Evolutionary conservation across 2,329 filamentous ascomycete species (phyloP), one percentile per base, ranked within the genome.

Genomic region (Teratosphaeria pseudoeucalypti): DNA sequence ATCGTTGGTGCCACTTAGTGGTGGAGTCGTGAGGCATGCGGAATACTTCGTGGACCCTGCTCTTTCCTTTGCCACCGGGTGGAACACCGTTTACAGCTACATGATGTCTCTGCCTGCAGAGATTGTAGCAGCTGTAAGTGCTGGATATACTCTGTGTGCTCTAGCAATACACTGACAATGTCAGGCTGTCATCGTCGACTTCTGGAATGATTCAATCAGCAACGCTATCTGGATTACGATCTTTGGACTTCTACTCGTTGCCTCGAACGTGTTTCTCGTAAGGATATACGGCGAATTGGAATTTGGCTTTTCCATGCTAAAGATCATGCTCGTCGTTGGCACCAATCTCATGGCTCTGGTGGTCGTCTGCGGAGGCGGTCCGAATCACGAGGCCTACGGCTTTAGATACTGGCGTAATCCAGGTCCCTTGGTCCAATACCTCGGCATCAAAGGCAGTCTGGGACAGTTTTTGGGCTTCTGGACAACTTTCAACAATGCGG

Each of bases 401-500:
- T 77, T 77, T 67, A 70, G 73, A 54, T 77, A 77, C 65, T 78
- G 75, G 70, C 68, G 72, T 6, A 65, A 74, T 9, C 75, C 75
- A 1, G 76, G 76, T 11, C 75, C 74, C 3, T 77, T 77, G 29
- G 62, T 49, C n/a, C 43, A 49, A n/a, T 49, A 49, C n/a, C 71
- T 76, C 14, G 68, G 61, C 0, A 66, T 60, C 54, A 23, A 64
- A 49, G 57, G 75, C 65, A 43, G 59, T 52, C 62, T 66, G 6
- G 75, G 75, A 23, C 58, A 32, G 19, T 78, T 77, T 59, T 70
- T 74, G 54, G 76, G 75, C 19, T 76, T 78, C 69, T 69, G 66
- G 65, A 57, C 63, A 3, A 62, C 61, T 16, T 60, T 91, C 76
- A 84, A 90, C 66, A 89, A 85, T 27, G 88, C 88, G 1, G 88